Conservation (phyloP, 129 eudicot species). For the Scalesia atractyloides region DNA sequence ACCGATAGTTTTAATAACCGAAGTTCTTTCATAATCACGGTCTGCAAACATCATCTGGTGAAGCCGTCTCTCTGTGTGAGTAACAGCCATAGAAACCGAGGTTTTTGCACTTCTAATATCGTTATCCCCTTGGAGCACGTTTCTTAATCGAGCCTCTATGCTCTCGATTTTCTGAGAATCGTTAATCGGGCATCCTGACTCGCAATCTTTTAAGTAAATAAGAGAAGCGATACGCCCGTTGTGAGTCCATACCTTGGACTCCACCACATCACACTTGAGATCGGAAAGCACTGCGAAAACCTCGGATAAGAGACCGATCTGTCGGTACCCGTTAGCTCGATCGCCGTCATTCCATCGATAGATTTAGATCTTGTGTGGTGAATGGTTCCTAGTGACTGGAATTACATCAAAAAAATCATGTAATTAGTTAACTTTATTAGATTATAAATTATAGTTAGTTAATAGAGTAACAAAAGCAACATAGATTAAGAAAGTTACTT, state of each 20-base stretch:
- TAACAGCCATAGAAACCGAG: constrained; percentile 56
- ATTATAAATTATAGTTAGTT: not conserved
- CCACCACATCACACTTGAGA: constrained; percentile 68
- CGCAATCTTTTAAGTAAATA: constrained; percentile 69
- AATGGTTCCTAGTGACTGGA: constrained; percentile 73
- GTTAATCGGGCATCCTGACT: constrained; percentile 62
- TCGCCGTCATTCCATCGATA: constrained; percentile 65
- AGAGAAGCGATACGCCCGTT: constrained; percentile 84
- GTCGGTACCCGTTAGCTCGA: constrained; percentile 84
- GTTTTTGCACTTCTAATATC: constrained; percentile 81
- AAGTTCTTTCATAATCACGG: constrained; percentile 66
- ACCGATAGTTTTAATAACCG: constrained; percentile 32
- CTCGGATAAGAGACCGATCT: constrained; percentile 81
- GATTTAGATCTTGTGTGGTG: constrained; percentile 46
- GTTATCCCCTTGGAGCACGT: constrained; percentile 81
- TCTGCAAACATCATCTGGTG: constrained; percentile 95
- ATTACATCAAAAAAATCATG: not conserved
- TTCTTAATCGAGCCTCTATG: constrained; percentile 61
- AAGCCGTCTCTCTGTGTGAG: constrained; percentile 90
- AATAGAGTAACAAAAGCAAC: not conserved
- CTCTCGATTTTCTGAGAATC: constrained; percentile 54
- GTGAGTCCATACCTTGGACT: constrained; percentile 88
- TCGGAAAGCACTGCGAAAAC: constrained; percentile 82
- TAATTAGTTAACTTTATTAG: not conserved
- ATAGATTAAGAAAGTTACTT: constrained; percentile 45